phyloP scores from a whole-genome alignment of 768 basidiomycete species.

The Boletus pseudo-olivaceus region DNA sequence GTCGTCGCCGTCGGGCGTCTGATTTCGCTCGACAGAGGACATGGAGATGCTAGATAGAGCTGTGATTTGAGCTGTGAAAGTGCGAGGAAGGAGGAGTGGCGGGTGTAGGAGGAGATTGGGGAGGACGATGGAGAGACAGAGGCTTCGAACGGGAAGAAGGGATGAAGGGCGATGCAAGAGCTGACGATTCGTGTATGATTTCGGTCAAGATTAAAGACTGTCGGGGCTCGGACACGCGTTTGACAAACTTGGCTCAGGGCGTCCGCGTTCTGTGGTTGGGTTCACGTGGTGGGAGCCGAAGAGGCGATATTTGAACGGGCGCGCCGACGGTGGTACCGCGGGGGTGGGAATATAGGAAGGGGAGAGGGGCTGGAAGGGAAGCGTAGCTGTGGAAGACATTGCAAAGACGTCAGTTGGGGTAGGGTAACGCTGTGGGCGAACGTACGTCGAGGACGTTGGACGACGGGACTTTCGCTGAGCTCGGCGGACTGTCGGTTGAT shows the following conservation, averaged over 20 bases:
- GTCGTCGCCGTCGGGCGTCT: constrained; percentile 40
- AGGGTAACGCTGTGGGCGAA: constrained; percentile 19
- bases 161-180: constrained; percentile 20
- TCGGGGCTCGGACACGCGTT: constrained; percentile 36
- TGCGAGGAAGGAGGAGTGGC: constrained; percentile 30
- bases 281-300: constrained; percentile 38
- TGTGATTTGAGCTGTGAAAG: constrained; percentile 25
- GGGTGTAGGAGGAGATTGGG: constrained; percentile 11
- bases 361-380: constrained; percentile 8
- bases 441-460: constrained; percentile 20
- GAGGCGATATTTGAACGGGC: constrained; percentile 15
- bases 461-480: constrained; percentile 34
- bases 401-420: constrained; percentile 24
- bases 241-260: constrained; percentile 33
- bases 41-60: constrained; percentile 27
- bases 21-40: constrained; percentile 39
- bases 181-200: constrained; percentile 31
- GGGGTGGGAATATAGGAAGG: constrained; percentile 6
- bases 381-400: constrained; percentile 21
- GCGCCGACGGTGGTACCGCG: constrained; percentile 18
- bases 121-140: constrained; percentile 9
- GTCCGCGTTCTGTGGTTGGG: constrained; percentile 28
- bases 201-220: constrained; percentile 33
- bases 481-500: constrained; percentile 33
- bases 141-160: constrained; percentile 2